Conservation (phyloP, 495 filamentous ascomycete species). For the Neurospora sp. region DNA sequence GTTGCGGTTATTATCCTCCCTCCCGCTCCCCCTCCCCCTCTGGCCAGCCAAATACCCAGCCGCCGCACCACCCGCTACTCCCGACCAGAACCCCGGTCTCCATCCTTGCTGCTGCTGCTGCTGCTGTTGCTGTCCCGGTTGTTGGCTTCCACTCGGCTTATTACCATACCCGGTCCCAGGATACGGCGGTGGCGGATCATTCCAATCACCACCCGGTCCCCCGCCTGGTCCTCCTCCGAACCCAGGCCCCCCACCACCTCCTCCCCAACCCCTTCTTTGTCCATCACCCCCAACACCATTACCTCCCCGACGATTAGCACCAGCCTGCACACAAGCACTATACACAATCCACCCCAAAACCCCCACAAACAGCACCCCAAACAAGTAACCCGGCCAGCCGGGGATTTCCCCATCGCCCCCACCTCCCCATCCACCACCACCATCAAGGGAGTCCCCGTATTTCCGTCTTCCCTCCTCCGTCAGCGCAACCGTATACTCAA, state of each 20-base stretch:
- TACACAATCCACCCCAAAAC: conserved; percentile 45
- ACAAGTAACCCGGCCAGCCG: conserved; percentile 17
- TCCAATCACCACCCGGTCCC: conserved; percentile 26
- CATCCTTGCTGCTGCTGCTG: conserved; percentile 39
- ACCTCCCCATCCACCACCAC: background rate
- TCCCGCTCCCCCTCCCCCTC: conserved; percentile 20
- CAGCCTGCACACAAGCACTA: conserved; percentile 22
- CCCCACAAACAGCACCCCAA: conserved; percentile 29
- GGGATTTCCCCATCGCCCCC: background rate
- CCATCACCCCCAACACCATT: conserved; percentile 6
- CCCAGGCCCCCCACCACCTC: conserved; percentile 19
- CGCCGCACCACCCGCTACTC: conserved; percentile 59
- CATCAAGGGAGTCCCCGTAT: no score
- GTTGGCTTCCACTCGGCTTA: conserved; percentile 15
- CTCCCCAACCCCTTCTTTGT: conserved; percentile 14
- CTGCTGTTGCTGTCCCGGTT: background rate
- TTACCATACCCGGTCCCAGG: conserved; percentile 25
- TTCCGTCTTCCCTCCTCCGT: conserved; percentile 54
- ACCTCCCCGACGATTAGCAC: background rate
- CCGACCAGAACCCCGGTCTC: conserved; percentile 84
- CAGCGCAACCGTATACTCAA: conserved; percentile 76
- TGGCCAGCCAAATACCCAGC: conserved; percentile 59
- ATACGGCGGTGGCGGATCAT: conserved; percentile 53
- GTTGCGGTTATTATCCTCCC: conserved; percentile 14
- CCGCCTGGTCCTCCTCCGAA: conserved; percentile 42